phyloP scores from a whole-genome alignment of 257 asterid genomes.

The Solanum bulbocastanum region DNA sequence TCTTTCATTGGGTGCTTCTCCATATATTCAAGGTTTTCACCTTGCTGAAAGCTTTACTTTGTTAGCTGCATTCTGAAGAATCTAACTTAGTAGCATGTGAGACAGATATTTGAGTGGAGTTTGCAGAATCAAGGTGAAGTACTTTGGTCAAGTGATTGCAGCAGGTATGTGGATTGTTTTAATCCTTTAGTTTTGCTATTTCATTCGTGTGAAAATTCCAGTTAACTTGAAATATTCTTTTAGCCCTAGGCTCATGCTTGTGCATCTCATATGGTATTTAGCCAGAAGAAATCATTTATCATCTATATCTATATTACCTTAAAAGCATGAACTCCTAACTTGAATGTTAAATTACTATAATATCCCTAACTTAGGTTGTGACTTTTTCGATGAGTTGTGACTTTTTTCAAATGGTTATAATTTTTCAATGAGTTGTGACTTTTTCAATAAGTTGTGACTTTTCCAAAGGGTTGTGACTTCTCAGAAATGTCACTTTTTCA shows the following conservation, averaged over 20 bases:
- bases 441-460: too few relatives aligned
- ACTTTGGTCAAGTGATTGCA: slow-evolving; percentile 79
- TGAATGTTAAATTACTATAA: too few relatives aligned
- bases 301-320: too few relatives aligned
- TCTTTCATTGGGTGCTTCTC: slow-evolving; percentile 1
- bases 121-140: slow-evolving; percentile 94
- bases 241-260: background rate
- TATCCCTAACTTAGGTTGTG: too few relatives aligned
- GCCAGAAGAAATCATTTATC: background rate
- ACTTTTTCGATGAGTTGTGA: too few relatives aligned
- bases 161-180: slow-evolving; percentile 42
- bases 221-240: background rate
- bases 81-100: slow-evolving; percentile 1
- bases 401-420: too few relatives aligned
- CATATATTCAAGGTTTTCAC: background rate
- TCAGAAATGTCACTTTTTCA: too few relatives aligned
- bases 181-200: background rate
- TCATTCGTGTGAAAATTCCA: background rate
- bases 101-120: slow-evolving; percentile 93
- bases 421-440: too few relatives aligned
- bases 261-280: background rate
- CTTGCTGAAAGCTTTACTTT: background rate
- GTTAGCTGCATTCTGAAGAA: background rate
- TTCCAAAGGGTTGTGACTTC: too few relatives aligned
- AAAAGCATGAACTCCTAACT: too few relatives aligned